Evolutionary conservation across 2,329 filamentous ascomycete genomes (phyloP).

Genomic region (Penicillium sp.): DNA sequence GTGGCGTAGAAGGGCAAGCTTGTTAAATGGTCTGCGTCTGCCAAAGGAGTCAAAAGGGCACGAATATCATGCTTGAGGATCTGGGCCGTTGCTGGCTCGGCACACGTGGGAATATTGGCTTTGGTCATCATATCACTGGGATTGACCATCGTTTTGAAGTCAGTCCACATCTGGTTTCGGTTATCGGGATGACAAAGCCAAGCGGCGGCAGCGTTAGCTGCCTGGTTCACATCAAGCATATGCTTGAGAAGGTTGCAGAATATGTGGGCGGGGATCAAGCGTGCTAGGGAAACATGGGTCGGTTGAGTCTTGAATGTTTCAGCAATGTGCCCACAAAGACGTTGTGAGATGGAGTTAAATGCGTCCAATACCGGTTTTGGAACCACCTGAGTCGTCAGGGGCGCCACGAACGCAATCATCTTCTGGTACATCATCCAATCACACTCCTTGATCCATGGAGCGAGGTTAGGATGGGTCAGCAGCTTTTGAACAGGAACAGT

Average conservation of each 20-base stretch:
- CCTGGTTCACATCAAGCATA: slow-evolving; percentile 84
- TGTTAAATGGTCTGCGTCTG: slow-evolving; percentile 30
- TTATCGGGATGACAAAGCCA: slow-evolving; percentile 87
- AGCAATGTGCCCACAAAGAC: slow-evolving; percentile 74
- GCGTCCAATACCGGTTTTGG: slow-evolving; percentile 84
- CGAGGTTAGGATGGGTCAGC: slow-evolving; percentile 73
- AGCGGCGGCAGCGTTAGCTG: slow-evolving; percentile 88
- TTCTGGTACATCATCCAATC: slow-evolving; percentile 96
- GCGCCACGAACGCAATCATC: slow-evolving; percentile 87
- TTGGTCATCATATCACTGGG: slow-evolving; percentile 41
- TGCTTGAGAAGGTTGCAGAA: slow-evolving; percentile 85
- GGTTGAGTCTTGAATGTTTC: slow-evolving; percentile 84
- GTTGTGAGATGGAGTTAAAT: slow-evolving; percentile 78
- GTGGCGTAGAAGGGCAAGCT: slow-evolving; percentile 34
- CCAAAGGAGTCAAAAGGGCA: slow-evolving; percentile 42
- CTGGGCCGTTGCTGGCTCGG: slow-evolving; percentile 34
- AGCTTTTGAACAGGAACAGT: slow-evolving; percentile 96
- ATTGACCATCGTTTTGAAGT: slow-evolving; percentile 56
- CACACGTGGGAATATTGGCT: slow-evolving; percentile 41
- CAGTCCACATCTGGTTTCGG: slow-evolving; percentile 90
- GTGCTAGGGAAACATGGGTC: slow-evolving; percentile 77
- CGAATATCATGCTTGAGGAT: slow-evolving; percentile 46
- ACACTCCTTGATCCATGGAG: slow-evolving; percentile 91
- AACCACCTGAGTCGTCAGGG: slow-evolving; percentile 85
- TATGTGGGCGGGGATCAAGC: slow-evolving; percentile 79